These are phyloP conservation scores for Pythium utonaiense DNA, from an alignment of 352 stramenopile species.

Conservation along the genomic window DNA sequence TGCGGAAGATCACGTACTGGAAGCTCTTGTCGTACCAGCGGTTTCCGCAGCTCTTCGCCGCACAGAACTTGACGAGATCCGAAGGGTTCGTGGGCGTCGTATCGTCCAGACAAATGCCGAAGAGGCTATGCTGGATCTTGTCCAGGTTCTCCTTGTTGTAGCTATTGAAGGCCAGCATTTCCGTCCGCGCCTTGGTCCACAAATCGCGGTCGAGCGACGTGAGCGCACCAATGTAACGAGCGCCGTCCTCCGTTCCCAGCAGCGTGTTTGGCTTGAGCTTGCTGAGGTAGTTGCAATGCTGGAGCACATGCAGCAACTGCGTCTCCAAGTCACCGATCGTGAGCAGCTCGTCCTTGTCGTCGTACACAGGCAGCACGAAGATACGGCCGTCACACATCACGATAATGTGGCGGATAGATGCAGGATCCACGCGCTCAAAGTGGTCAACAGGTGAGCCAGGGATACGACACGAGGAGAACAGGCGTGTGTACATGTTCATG, in stretches of 20 bases:
- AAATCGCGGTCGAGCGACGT: constrained; percentile 65
- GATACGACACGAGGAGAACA: constrained; percentile 91
- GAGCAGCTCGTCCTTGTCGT: constrained; percentile 39
- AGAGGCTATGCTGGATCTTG: constrained; percentile 62
- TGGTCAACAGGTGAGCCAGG: constrained; percentile 47
- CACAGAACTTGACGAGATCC: constrained; percentile 63
- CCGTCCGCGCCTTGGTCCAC: constrained; percentile 76
- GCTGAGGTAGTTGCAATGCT: constrained; percentile 43
- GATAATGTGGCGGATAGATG: constrained; percentile 37
- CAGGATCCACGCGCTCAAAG: constrained; percentile 46
- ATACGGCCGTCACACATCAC: constrained; percentile 51
- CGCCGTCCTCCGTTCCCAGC: constrained; percentile 24
- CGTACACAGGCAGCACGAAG: constrained; percentile 50
- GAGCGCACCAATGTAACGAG: constrained; percentile 61
- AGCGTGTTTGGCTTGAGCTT: constrained; percentile 22
- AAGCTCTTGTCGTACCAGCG: constrained; percentile 97
- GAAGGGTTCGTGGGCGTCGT: constrained; percentile 33
- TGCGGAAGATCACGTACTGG: constrained; percentile 94
- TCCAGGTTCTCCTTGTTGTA: constrained; percentile 58
- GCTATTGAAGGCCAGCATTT: constrained; percentile 43
- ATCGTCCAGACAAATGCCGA: constrained; percentile 71
- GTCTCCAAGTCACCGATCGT: constrained; percentile 63
- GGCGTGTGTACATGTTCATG: constrained; percentile 83
- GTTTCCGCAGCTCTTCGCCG: constrained; percentile 86
- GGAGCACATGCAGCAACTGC: constrained; percentile 51